phyloP scores from a whole-genome alignment of 164 flowering plant genomes.

The Buxus sempervirens region DNA sequence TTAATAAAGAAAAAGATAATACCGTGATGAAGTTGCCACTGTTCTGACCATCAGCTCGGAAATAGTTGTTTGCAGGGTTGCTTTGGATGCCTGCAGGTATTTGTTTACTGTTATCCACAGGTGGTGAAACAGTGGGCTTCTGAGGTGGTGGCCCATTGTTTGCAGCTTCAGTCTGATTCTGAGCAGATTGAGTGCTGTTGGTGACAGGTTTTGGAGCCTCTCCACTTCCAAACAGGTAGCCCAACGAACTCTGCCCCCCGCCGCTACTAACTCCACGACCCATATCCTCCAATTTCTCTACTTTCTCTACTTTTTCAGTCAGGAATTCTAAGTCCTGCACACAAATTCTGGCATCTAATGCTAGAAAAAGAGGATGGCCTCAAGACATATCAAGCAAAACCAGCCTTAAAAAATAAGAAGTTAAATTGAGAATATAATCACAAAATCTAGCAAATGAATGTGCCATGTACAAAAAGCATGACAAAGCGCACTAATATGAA shows the following conservation, averaged over 20 bases:
- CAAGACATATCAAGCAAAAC: neutral
- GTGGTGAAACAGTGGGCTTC: constrained; percentile 22
- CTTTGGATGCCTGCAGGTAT: constrained; percentile 42
- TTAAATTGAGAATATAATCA: too few relatives aligned
- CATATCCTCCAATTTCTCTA: constrained; percentile 26
- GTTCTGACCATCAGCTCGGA: constrained; percentile 48
- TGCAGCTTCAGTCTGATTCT: constrained; percentile 14
- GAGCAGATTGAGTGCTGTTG: constrained; percentile 19
- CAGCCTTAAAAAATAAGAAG: too few relatives aligned
- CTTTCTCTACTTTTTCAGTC: neutral
- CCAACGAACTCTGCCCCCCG: constrained; percentile 58
- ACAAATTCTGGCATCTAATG: neutral
- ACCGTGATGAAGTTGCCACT: constrained; percentile 51
- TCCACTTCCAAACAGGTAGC: constrained; percentile 51
- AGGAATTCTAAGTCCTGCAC: constrained; percentile 5
- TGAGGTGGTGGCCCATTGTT: constrained; percentile 22
- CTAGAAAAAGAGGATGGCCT: neutral
- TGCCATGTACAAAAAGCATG: too few relatives aligned
- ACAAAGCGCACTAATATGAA: too few relatives aligned
- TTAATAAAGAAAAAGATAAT: constrained; percentile 9
- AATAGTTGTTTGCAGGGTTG: constrained; percentile 38
- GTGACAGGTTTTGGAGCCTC: constrained; percentile 32
- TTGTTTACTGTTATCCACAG: constrained; percentile 30
- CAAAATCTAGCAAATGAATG: neutral
- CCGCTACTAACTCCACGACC: constrained; percentile 57